Evolutionary conservation across 2,329 filamentous ascomycete genomes (phyloP), one percentile per base, ranked within the genome.

Genomic region (Claviceps fusiformis): DNA sequence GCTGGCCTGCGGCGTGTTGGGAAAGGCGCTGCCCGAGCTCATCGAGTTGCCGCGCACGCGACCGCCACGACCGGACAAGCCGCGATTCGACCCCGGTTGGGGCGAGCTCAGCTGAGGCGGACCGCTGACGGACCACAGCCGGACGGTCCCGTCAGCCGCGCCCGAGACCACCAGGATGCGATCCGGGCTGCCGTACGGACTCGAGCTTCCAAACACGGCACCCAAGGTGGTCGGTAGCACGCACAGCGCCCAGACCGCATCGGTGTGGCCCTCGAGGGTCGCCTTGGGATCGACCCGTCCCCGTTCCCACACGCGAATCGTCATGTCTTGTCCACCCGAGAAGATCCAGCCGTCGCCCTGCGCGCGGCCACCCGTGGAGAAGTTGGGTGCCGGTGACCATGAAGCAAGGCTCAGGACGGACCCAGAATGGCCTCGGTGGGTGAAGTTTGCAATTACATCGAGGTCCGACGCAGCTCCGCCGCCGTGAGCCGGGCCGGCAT

Each of bases 281-380:
- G 90, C 90, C 70, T 97, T 97, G 8, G 93, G 90, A 66, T 97
- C 93, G 37, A 98, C 89, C 50, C 92, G 79, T 33, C 92, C 92
- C 52, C 91, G 82, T 70, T 98, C 92, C 93, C 93, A 98, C 0
- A 98, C 90, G 35, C 91, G 83, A 43, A 98, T 84, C 7, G 89
- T 95, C 19, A 88, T 83, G 69, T 98, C 93, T 68, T 96, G 90
- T 4, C 93, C 93, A 58, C 93, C 93, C 5, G 92, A 97, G 70
- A 98, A 98, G 60, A 98, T 91, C 93, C 93, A 98, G 33, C 93
- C 93, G 63, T 97, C 93, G 37, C 92, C 92, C 62, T 87, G 83
- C 8, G 88, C 89, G 59, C 91, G 83, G 7, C 91, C 90, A 41
- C 91, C 89, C 19, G 89, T 95, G 8, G 89, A 87, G 67, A 96